Evolutionary conservation across 257 asterid genomes (phyloP), one percentile per base, ranked within the genome.

Genomic region (Anisodus acutangulus): DNA sequence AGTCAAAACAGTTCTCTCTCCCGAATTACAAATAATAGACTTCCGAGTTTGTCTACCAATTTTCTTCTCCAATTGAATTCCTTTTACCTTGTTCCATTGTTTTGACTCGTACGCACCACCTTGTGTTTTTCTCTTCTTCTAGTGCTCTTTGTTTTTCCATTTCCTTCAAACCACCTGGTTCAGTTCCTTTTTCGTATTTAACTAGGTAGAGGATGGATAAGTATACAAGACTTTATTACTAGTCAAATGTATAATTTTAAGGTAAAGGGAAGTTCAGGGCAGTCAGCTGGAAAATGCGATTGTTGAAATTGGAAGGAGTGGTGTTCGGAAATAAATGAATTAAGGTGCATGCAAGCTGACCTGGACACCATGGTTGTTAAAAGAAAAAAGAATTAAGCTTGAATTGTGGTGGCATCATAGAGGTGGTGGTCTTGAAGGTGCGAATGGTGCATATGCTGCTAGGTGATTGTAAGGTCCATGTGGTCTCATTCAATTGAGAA

Each of bases 361-460:
- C 19, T 6, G 26, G 3, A 6, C 9, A 59, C 9, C 26, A 17
- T 22, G 9, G 31, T 59, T 6, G 2, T 5, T 6, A 17, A 59
- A 5, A 17, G n/a, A 17, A 59, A 5, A 17, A 59, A 5, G 64
- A 59, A 59, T 59, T 59, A 59, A 59, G 64, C 31, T 59, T 10
- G 64, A 15, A 57, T 57, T 57, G 31, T 59, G 64, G 62, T 55
- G 19, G 62, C 62, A 55, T 55, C 6, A 7, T 55, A 15, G 19
- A 55, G 62, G 19, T 55, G 62, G 64, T 59, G 64, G 64, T 59
- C 64, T 59, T 59, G 26, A 59, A 59, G 64, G 64, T 17, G 64
- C 26, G 10, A 6, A 31, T 59, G 26, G 8, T 57, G 9, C 64
- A 16, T 17, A 6, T 17, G 64, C 26, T 59, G 64, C 26, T 7